Percentiles rank a stretch among this genome's conserved stretches.
Evolutionary conservation across 768 basidiomycete genomes (phyloP).

Genomic region (Podaxis sp.): DNA sequence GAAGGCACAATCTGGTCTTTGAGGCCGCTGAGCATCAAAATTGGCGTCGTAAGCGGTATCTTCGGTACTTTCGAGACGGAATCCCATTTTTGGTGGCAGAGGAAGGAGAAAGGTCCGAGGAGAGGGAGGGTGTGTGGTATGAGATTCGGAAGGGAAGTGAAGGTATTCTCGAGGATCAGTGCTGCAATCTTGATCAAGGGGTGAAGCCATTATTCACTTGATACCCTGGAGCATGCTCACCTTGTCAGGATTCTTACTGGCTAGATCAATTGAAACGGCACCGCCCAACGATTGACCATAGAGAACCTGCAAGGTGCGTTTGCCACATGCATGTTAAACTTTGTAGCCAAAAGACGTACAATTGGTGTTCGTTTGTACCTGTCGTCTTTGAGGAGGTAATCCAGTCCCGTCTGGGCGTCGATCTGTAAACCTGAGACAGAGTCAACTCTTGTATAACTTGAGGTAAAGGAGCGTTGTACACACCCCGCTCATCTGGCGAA

Average conservation of each 20-base stretch:
- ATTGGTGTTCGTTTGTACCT: conserved; percentile 61
- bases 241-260: conserved; percentile 67
- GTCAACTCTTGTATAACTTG: background rate
- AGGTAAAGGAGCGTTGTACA: conserved; percentile 7
- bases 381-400: conserved; percentile 66
- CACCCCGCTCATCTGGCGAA: conserved; percentile 79
- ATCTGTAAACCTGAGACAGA: conserved; percentile 59
- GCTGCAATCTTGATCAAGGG: conserved; percentile 54
- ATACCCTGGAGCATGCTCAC: conserved; percentile 30
- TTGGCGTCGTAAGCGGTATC: conserved; percentile 63
- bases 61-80: conserved; percentile 60
- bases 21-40: conserved; percentile 78
- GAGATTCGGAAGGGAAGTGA: conserved; percentile 76
- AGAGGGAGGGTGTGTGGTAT: conserved; percentile 79
- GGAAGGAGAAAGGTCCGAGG: conserved; percentile 67
- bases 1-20: conserved; percentile 72
- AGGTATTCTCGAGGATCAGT: conserved; percentile 91
- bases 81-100: conserved; percentile 89
- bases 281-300: conserved; percentile 92
- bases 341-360: conserved; percentile 32
- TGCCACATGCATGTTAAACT: background rate
- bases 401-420: conserved; percentile 81
- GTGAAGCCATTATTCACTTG: background rate
- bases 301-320: conserved; percentile 42
- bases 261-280: conserved; percentile 87